phyloP scores from a whole-genome alignment of 2,329 filamentous ascomycete species.

The Alternaria ventricosa region DNA sequence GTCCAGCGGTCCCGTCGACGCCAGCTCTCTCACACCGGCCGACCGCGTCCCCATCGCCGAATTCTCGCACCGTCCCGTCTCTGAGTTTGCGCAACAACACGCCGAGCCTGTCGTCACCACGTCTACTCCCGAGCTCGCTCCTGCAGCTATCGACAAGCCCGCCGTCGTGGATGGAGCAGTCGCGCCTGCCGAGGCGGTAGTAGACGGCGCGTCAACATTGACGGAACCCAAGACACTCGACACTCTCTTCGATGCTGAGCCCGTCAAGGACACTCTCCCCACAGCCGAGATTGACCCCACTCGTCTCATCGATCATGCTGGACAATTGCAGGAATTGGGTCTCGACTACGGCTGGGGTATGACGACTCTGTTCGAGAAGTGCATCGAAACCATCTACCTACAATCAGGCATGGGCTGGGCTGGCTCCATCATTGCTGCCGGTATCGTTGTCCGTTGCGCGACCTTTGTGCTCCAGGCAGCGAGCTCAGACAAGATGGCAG shows the following conservation, averaged over 20 bases:
- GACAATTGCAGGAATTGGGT: constrained; percentile 82
- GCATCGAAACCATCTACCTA: constrained; percentile 84
- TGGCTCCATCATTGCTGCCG: constrained; percentile 71
- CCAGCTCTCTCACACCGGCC: constrained; percentile 16
- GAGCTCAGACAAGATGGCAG: constrained; percentile 67
- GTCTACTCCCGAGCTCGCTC: constrained; percentile 41
- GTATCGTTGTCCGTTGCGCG: constrained; percentile 67
- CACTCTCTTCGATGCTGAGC: constrained; percentile 24
- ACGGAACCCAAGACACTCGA: constrained; percentile 26
- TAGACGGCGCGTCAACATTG: constrained; percentile 10
- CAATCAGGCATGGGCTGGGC: constrained; percentile 81
- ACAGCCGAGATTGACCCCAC: constrained; percentile 49
- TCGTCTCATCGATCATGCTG: constrained; percentile 74
- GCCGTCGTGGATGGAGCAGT: constrained; percentile 35
- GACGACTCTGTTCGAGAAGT: constrained; percentile 74
- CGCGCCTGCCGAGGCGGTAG: constrained; percentile 5
- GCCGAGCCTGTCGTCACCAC: constrained; percentile 36
- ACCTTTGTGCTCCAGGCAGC: constrained; percentile 68
- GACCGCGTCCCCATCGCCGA: constrained; percentile 28
- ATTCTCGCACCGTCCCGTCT: constrained; percentile 21
- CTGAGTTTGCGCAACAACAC: constrained; percentile 12
- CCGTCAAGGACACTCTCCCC: constrained; percentile 20
- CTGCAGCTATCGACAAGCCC: constrained; percentile 46
- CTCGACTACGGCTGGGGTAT: constrained; percentile 88
- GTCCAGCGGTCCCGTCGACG: constrained; percentile 31